Conservation (phyloP, 129 eudicot genomes). For the Deinandra increscens region DNA sequence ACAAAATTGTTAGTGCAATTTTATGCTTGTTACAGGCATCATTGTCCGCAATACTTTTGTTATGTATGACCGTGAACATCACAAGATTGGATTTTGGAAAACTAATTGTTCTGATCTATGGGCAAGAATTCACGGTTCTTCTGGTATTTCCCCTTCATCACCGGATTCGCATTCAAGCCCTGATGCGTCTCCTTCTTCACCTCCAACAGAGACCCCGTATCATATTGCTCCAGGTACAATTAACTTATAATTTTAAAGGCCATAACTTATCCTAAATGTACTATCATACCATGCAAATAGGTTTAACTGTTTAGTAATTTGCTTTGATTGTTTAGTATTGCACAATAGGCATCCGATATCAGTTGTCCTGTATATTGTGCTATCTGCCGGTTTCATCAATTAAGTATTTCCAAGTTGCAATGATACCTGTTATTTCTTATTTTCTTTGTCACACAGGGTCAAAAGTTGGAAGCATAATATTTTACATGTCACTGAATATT, state of each 20-base stretch:
- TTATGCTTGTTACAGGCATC: conserved; percentile 52
- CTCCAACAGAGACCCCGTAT: conserved; percentile 51
- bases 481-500: conserved; percentile 54
- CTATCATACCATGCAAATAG: neutral
- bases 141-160: conserved; percentile 48
- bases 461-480: conserved; percentile 58
- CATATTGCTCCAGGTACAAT: conserved; percentile 55
- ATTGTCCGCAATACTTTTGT: conserved; percentile 90
- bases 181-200: conserved; percentile 43
- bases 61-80: conserved; percentile 90
- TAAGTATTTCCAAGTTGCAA: neutral
- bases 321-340: neutral
- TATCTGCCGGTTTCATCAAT: neutral
- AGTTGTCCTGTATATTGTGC: neutral
- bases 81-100: conserved; percentile 95
- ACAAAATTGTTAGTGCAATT: conserved; percentile 5
- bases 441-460: conserved; percentile 45
- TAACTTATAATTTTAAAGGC: conserved; percentile 8
- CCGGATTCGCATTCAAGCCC: conserved; percentile 38
- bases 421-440: neutral
- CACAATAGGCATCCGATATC: conserved; percentile 2
- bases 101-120: conserved; percentile 95
- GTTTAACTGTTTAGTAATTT: conserved; percentile 2
- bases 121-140: conserved; percentile 60
- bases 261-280: conserved; percentile 7